Percentiles rank a stretch among this genome's conserved stretches.
Conservation (phyloP, 2,329 filamentous ascomycete genomes). For the Rhexocercosporidium sp. region DNA sequence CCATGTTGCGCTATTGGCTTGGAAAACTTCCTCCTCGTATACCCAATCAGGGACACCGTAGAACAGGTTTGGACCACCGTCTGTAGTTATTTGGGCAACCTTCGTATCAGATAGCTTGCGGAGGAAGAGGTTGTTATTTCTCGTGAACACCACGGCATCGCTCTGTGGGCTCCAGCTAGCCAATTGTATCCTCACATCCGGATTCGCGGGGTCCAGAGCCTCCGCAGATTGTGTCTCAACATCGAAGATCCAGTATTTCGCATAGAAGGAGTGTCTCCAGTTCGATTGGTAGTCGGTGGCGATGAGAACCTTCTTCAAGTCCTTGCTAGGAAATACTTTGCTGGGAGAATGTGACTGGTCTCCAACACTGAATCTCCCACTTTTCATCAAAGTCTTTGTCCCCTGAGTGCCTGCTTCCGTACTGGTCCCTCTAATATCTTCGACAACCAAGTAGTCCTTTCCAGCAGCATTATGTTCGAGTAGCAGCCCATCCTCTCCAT, state of each 20-base stretch:
- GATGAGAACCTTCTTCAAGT: slow-evolving; percentile 87
- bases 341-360: slow-evolving; percentile 60
- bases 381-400: slow-evolving; percentile 77
- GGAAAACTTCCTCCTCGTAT: slow-evolving; percentile 84
- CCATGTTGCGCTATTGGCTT: slow-evolving; percentile 85
- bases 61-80: slow-evolving; percentile 88
- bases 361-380: slow-evolving; percentile 63
- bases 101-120: slow-evolving; percentile 60
- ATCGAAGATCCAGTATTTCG: slow-evolving; percentile 89
- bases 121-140: slow-evolving; percentile 88
- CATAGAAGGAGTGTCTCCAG: slow-evolving; percentile 90
- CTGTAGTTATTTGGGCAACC: slow-evolving; percentile 72
- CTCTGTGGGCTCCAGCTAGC: slow-evolving; percentile 89
- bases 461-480: slow-evolving; percentile 70
- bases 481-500: slow-evolving; percentile 82
- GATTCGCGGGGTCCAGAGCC: slow-evolving; percentile 74
- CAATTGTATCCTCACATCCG: slow-evolving; percentile 73
- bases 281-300: slow-evolving; percentile 73
- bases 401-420: slow-evolving; percentile 49
- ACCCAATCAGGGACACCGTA: slow-evolving; percentile 99
- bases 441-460: slow-evolving; percentile 81
- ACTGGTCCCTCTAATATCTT: slow-evolving; percentile 74
- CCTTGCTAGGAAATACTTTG: slow-evolving; percentile 75
- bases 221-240: slow-evolving; percentile 79
- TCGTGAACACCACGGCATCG: slow-evolving; percentile 86